Evolutionary conservation across 2,329 filamentous ascomycete genomes (phyloP), one percentile per base, ranked within the genome.

Genomic region (Periglandula ipomoeae): DNA sequence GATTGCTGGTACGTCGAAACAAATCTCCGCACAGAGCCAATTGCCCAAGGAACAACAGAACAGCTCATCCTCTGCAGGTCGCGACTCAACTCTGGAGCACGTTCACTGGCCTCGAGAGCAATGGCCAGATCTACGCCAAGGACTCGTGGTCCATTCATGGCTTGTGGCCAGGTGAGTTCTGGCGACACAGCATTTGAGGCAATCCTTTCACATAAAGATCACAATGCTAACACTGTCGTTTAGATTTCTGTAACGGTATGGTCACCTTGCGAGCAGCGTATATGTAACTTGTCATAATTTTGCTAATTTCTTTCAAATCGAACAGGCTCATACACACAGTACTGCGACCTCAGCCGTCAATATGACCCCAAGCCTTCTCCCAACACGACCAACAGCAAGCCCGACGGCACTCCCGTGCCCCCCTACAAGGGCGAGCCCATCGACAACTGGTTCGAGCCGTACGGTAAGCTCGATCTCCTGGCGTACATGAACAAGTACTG

Each of bases 401-500:
- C 72, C 1, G 70, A 70, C 47, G 79, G 77, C 24, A 71, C 63
- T 1, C 67, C 71, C 2, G 79, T 85, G 0, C 72, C 73, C 0
- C 64, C 79, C 0, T 85, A 81, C 64, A 78, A 60, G 1, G 81
- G 81, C 2, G 68, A 74, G 9, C 68, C 71, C 47, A 78, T 85
- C 53, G 72, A 70, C 52, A 76, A 73, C 10, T 84, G 81, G 66
- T 68, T 85, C 48, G 68, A 71, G 56, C 67, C 72, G 0, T 78
- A 82, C 55, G 78, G 76, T 50, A 75, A 74, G 54, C 70, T 70
- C 53, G 80, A 84, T 58, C 68, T 85, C 2, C 71, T 85, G 2
- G 72, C 70, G 2, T 85, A 74, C 67, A 85, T 85, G 82, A 77
- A 81, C 59, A 80, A 73, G 58, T 74, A 58, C 72, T 85, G 82